Evolutionary conservation across 257 asterid genomes (phyloP), one percentile per base, ranked within the genome.

Genomic region (Solanum chilense): DNA sequence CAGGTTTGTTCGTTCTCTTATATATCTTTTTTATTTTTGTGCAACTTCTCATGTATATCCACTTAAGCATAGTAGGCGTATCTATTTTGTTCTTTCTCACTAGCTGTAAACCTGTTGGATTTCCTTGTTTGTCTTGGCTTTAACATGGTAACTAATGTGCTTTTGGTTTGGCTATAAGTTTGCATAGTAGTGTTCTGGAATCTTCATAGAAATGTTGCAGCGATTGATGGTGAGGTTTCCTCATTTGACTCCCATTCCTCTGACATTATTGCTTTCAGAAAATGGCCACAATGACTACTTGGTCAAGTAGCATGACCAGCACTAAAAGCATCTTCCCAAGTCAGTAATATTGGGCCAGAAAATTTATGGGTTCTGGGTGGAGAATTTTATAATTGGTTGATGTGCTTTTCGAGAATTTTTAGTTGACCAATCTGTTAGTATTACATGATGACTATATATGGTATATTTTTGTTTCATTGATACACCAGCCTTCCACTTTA

Each of bases 1-100:
- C 96, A 92, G 98, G 99, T 95, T 89, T 68, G 92, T 88, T 47
- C 21, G 35, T 42, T 69, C 83, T 68, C 83, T 31, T 29, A 41
- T 47, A 80, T 44, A 47, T 80, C 69, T 80, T 80, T 80, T 49
- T 13, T 29, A 49, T 29, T 35, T 35, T 80, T 80, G 44, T 27
- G 52, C 39, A 74, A 39, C 39, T 74, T 39, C 58, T 41, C 83
- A 12, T 7, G 7, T 76, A 42, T 76, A 76, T n/a, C 31, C 44
- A 29, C 18, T 80, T 80, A 31, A 78, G 66, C 27, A 6, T 80
- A 47, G 68, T 47, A 5, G 9, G 64, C 66, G 47, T 80, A 29
- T 16, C 68, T 47, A 14, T 25, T 29, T 47, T 62, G 23, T 80
- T 21, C 27, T 80, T 80, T 80, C 85, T 80, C 44, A 47, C 68